Evolutionary conservation across 305 asterid species (phyloP), one percentile per base, ranked within the genome.

Genomic region (Plantago coronopus): DNA sequence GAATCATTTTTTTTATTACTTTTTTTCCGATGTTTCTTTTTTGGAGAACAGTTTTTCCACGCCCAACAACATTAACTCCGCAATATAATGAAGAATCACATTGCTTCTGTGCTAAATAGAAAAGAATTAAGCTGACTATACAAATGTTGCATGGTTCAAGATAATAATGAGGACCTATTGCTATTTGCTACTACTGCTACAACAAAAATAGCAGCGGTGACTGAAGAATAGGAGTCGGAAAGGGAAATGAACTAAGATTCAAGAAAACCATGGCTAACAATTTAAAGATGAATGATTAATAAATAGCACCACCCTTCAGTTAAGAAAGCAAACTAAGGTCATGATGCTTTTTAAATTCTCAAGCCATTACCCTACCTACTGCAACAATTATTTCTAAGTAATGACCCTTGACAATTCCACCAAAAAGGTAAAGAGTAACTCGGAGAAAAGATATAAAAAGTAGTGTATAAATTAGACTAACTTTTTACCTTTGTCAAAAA

Each of bases 401-500:
- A 34, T 7, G 7, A 13, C 11, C 42, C 42, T 7, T 34, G 42
- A 34, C 42, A 34, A 34, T 34, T 3, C 40, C 42, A 37, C 12
- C 42, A 2, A 37, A 14, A 37, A 37, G 42, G 42, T 10, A 7
- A 37, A 12, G 42, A 10, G 42, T 37, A 7, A 2, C 42, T 37
- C 42, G 8, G 14, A 37, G 42, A 1, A 10, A 38, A 11, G 43
- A 38, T 38, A 38, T 15, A 38, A 38, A 10, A 18, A 48, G 3
- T 15, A 48, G 62, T 53, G 62, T 48, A 53, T 21, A n/a, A 63
- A 37, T 29, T 48, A 48, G 40, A 54, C 57, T 48, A 71, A 68
- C 49, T 67, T 59, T 29, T 66, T 79, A 89, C 98, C 98, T 93
- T 93, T 15, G 98, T 93, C 88, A 93, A 76, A 80, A 93, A 93